Conservation (phyloP, 2,329 filamentous ascomycete genomes). For the Ampelomyces quisqualis region DNA sequence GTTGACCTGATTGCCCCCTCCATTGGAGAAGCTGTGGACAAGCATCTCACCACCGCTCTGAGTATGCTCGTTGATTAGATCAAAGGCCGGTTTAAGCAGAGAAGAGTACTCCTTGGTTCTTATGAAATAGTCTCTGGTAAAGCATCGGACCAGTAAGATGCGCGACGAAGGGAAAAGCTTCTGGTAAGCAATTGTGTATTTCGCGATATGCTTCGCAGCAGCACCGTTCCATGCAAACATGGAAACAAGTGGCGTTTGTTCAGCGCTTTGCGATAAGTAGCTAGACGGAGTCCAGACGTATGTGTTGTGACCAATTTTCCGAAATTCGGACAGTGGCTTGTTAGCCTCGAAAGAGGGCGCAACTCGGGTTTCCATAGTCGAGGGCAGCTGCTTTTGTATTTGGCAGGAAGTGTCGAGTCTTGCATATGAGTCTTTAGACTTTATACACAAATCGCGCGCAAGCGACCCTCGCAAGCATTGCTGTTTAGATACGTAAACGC, state of each 20-base stretch:
- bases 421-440: too few species aligned
- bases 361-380: too few species aligned
- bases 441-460: too few species aligned
- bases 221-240: slow-evolving; percentile 42
- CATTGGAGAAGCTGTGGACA: slow-evolving; percentile 42
- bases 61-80: slow-evolving; percentile 26
- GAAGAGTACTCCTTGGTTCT: slow-evolving; percentile 14
- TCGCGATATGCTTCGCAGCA: slow-evolving; percentile 40
- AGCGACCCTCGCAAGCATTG: too few species aligned
- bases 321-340: slow-evolving; percentile 35
- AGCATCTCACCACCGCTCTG: slow-evolving; percentile 29
- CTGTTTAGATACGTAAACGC: too few species aligned
- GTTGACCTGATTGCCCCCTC: slow-evolving; percentile 38
- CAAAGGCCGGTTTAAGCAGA: slow-evolving; percentile 28
- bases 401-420: too few species aligned
- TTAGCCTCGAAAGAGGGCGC: too few species aligned
- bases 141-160: slow-evolving; percentile 36
- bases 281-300: slow-evolving; percentile 31
- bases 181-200: slow-evolving; percentile 39
- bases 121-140: slow-evolving; percentile 36
- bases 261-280: slow-evolving; percentile 10
- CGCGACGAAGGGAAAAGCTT: slow-evolving; percentile 33
- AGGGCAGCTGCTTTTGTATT: too few species aligned
- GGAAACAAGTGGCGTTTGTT: slow-evolving; percentile 30
- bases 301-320: slow-evolving; percentile 38